A percentile compares a stretch with the other conserved stretches of the same genome.
Evolutionary conservation across 768 basidiomycete genomes (phyloP).

Genomic region (Dioszegia hungarica): DNA sequence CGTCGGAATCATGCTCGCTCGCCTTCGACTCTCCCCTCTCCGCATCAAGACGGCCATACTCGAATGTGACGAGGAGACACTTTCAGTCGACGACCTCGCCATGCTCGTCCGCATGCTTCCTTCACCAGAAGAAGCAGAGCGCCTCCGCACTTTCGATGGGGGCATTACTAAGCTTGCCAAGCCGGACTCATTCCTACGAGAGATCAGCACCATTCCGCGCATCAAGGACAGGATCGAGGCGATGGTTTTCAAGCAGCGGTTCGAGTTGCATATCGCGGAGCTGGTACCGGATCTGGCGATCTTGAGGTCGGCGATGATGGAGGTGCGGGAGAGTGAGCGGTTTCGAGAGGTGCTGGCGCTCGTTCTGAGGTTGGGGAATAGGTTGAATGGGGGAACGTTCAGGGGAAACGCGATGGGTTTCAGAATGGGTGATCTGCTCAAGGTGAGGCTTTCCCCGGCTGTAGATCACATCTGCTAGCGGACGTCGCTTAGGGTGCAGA

Average conservation of each 20-base stretch:
- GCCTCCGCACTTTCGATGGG: conserved; percentile 53
- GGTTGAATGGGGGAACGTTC: conserved; percentile 73
- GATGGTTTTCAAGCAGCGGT: conserved; percentile 76
- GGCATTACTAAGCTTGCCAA: conserved; percentile 71
- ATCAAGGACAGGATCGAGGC: conserved; percentile 68
- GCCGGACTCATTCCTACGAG: conserved; percentile 74
- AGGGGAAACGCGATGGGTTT: conserved; percentile 81
- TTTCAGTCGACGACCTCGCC: conserved; percentile 71
- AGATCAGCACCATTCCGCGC: conserved; percentile 76
- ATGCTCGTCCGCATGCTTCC: conserved; percentile 71
- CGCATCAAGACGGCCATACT: conserved; percentile 69
- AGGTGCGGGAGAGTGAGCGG: conserved; percentile 56
- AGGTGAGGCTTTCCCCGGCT: conserved; percentile 55
- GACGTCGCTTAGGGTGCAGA: conserved; percentile 51
- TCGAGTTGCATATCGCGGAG: conserved; percentile 79
- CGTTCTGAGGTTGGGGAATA: conserved; percentile 73
- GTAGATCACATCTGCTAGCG: neutral
- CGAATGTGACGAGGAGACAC: conserved; percentile 62
- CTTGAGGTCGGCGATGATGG: conserved; percentile 64
- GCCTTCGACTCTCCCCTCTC: conserved; percentile 62
- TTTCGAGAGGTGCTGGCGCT: conserved; percentile 71
- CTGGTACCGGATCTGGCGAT: conserved; percentile 73
- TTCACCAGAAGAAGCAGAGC: conserved; percentile 69
- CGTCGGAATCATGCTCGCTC: conserved; percentile 77
- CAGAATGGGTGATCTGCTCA: conserved; percentile 71